Conservation (phyloP, 108 stramenopile species). For the Seminavis robusta region DNA sequence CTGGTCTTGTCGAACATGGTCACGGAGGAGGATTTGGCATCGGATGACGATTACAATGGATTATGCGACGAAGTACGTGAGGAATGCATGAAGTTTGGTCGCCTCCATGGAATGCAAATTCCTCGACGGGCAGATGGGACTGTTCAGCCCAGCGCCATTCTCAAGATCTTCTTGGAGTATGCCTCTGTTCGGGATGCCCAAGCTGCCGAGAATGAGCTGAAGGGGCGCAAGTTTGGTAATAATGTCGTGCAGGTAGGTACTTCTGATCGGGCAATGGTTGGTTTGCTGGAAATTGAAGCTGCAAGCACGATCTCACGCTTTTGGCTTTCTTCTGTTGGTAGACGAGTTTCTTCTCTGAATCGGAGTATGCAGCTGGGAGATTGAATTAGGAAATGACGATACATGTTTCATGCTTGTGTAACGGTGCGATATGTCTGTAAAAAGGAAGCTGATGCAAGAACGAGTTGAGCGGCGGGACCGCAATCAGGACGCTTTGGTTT, state of each 20-base stretch:
- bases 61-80: conserved; percentile 79
- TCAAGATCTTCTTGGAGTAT: conserved; percentile 91
- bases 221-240: conserved; percentile 87
- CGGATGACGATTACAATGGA: conserved; percentile 81
- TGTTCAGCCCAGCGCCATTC: conserved; percentile 53
- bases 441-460: background rate
- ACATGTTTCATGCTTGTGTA: background rate
- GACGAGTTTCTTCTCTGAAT: conserved; percentile 27
- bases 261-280: no score
- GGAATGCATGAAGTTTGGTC: conserved; percentile 81
- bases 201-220: conserved; percentile 72
- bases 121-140: conserved; percentile 57
- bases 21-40: conserved; percentile 84
- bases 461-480: background rate
- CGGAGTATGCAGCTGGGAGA: conserved; percentile 18
- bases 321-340: no score
- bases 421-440: background rate
- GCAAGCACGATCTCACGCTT: no score
- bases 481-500: conserved; percentile 2
- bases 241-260: conserved; percentile 83
- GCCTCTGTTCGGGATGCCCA: conserved; percentile 64
- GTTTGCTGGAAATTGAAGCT: no score
- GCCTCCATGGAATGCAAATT: conserved; percentile 76
- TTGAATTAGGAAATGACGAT: conserved; percentile 9
- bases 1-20: conserved; percentile 98